phyloP scores from a whole-genome alignment of 164 flowering plant genomes.

The Kalanchoe fedtschenkoi region DNA sequence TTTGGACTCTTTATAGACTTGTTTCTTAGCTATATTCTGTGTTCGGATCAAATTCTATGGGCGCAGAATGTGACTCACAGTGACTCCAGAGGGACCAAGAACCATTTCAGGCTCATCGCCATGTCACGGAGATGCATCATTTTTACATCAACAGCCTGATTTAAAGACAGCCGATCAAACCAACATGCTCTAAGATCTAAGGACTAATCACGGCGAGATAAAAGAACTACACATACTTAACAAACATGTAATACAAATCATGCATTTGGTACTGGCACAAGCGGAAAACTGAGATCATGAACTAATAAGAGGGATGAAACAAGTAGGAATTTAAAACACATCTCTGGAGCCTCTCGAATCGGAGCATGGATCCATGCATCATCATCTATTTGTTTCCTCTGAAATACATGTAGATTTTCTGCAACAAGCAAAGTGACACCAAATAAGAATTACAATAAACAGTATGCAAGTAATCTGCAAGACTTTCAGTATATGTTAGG shows the following conservation, averaged over 20 bases:
- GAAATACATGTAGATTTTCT: conserved; percentile 74
- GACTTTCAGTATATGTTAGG: too few relatives aligned
- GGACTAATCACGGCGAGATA: neutral
- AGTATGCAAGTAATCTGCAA: neutral
- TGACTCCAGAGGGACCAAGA: too few relatives aligned
- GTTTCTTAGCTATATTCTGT: neutral
- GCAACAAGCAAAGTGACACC: conserved; percentile 10
- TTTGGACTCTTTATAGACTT: neutral
- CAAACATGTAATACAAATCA: neutral
- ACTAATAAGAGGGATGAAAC: neutral
- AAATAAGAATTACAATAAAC: neutral
- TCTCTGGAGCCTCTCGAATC: neutral
- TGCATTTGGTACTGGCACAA: neutral
- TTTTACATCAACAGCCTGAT: neutral
- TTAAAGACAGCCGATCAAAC: neutral
- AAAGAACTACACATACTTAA: neutral
- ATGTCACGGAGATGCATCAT: neutral
- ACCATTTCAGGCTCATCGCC: too few relatives aligned
- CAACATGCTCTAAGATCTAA: too few relatives aligned
- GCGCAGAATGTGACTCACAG: neutral
- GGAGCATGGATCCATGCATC: neutral
- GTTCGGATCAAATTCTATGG: neutral
- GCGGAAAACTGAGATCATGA: neutral
- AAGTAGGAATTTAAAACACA: neutral
- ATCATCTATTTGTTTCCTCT: conserved; percentile 56